These are phyloP conservation scores for Aleurites moluccanus DNA, from an alignment of 441 rosid genomes.

Conservation along the genomic window DNA sequence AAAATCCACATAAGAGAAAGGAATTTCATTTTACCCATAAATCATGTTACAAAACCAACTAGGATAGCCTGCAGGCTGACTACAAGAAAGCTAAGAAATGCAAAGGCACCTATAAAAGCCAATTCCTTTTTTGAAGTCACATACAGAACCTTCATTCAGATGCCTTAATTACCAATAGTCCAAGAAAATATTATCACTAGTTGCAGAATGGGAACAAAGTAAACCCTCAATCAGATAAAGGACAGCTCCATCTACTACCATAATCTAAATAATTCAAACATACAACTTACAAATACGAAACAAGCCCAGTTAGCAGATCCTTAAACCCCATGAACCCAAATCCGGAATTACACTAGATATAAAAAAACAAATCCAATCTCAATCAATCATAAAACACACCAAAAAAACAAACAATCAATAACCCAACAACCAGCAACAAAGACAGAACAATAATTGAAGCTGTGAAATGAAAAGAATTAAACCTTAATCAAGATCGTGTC, in stretches of 20 bases:
- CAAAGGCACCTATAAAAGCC: neutral
- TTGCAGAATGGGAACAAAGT: no score
- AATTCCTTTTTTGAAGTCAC: neutral
- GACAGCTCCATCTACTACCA: neutral
- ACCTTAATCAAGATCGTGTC: conserved; percentile 90
- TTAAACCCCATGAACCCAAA: conserved; percentile 4
- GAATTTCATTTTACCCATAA: neutral
- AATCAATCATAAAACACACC: neutral
- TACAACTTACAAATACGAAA: neutral
- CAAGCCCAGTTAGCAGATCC: neutral
- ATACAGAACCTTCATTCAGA: neutral
- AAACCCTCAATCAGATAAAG: neutral
- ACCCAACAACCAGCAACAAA: neutral
- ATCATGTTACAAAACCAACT: neutral
- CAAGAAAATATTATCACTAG: neutral
- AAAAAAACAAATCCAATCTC: neutral
- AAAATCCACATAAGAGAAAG: neutral
- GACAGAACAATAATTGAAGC: neutral
- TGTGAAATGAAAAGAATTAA: conserved; percentile 1
- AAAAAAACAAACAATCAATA: conserved; percentile 6
- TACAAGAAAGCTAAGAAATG: neutral
- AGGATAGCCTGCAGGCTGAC: neutral
- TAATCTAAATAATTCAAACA: neutral
- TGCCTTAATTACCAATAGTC: neutral
- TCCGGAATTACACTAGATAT: no score